A percentile compares a stretch with the other conserved stretches of the same genome.
phyloP scores from a whole-genome alignment of 2,329 filamentous ascomycete species.

The Zasmidium angulare region DNA sequence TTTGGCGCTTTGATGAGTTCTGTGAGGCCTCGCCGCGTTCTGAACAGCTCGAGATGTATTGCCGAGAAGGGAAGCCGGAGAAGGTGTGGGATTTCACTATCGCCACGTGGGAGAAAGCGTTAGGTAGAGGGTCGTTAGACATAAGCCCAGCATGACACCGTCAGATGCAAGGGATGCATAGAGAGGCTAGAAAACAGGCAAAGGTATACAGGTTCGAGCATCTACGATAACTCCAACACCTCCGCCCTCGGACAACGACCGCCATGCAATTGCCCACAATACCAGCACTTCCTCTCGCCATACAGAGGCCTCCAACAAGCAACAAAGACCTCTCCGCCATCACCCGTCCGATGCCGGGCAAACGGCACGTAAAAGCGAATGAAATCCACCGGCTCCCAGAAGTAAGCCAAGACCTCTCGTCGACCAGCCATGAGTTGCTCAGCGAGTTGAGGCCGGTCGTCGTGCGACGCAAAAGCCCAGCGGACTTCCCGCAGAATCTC shows the following conservation, averaged over 20 bases:
- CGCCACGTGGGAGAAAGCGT: no score
- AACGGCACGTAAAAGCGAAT: neutral
- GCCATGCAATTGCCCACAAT: neutral
- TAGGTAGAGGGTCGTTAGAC: no score
- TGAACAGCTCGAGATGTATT: no score
- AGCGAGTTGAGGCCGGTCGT: neutral
- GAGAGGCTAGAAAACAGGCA: no score
- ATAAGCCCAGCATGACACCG: no score
- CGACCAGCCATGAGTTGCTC: neutral
- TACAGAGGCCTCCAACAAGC: neutral
- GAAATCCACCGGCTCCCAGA: neutral
- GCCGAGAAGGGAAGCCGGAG: no score
- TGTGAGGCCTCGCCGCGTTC: no score
- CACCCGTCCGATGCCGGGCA: neutral
- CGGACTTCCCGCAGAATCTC: neutral
- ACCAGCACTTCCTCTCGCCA: neutral
- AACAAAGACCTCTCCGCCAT: neutral
- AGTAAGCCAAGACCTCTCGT: neutral
- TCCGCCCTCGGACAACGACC: neutral
- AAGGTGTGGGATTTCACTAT: no score
- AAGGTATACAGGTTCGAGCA: no score
- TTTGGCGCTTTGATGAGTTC: no score
- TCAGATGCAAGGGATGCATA: no score
- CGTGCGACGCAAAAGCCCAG: neutral
- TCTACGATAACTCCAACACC: neutral